These are phyloP conservation scores for Fallopia convolvulus DNA, from an alignment of 148 eudicot genomes.

Conservation along the genomic window DNA sequence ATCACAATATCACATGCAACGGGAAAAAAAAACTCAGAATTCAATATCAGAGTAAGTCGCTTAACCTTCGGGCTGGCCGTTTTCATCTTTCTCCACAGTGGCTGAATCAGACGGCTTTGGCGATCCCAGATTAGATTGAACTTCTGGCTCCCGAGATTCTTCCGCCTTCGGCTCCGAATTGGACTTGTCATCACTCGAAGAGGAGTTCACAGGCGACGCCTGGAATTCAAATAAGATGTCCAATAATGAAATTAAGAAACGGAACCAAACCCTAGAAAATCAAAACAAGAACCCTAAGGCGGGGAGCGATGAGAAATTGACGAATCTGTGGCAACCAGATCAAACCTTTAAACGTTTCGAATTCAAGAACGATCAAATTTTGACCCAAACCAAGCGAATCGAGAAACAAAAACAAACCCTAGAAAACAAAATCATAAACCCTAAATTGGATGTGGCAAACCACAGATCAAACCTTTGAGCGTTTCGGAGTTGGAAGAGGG, in stretches of 20 bases:
- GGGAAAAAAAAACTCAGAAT: background rate
- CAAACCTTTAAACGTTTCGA: background rate
- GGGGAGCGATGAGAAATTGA: background rate
- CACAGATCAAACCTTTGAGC: conserved; percentile 5
- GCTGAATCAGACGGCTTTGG: conserved; percentile 29
- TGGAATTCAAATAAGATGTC: conserved; percentile 16
- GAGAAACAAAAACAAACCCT: background rate
- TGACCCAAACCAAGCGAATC: background rate
- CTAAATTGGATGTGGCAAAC: background rate
- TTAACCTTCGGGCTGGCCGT: conserved; percentile 27
- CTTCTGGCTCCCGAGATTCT: conserved; percentile 41
- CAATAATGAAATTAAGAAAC: background rate
- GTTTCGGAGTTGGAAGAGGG: conserved; percentile 24
- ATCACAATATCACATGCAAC: background rate
- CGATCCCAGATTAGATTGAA: conserved; percentile 33
- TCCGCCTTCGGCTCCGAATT: conserved; percentile 22
- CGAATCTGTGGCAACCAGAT: background rate
- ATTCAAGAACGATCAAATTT: conserved; percentile 9
- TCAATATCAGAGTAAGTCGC: background rate
- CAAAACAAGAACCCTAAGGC: conserved; percentile 6
- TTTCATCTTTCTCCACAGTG: conserved; percentile 32
- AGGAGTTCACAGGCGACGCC: conserved; percentile 61
- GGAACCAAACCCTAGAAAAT: background rate
- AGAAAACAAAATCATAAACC: background rate
- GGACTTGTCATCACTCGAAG: conserved; percentile 45